Base-by-base conservation (phyloP, 352 stramenopile species). In the Globisporangium okanoganense region DNA sequence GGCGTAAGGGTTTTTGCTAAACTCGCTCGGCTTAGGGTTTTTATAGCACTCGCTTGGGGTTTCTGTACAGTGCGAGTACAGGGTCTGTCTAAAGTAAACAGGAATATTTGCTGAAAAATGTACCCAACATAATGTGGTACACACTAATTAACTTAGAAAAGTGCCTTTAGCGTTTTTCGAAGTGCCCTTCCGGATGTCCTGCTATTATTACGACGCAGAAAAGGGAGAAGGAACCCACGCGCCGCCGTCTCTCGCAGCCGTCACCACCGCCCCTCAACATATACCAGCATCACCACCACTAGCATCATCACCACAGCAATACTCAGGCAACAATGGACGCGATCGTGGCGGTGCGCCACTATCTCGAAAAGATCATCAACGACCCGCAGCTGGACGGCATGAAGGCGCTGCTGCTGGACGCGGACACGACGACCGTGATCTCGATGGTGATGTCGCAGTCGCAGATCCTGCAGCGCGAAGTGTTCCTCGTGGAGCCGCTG, bases 401-500 rank as follows among this genome's bases (percentile, higher is more conserved):
- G 96, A 99, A 99, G 75, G 91, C 94, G 29, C 79, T 99, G 27
- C 75, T 99, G 53, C 83, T 99, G 49, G 96, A 99, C 73, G 80
- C 79, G 5, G 82, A 94, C 27, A 99, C 97, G 20, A 99, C 95
- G 13, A 91, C 95, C 65, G 94, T 98, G 51, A 88, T 99, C 43
- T 94, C 78, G 31, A 98, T 97, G 75, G 96, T 99, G 25, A 97
- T 97, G 67, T 96, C 87, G 18, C 96, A 99, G 78, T 97, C 91
- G 41, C 92, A 99, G 69, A 98, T 99, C 52, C 66, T 99, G 35
- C 82, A 92, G 65, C 84, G 94, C 51, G 91, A 99, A 60, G 95
- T 99, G 5, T 99, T 98, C 66, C 77, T 99, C 6, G 93, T 99
- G 2, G 90, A 96, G 63, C 82, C 94, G 44, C 68, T 99, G 20